Conservation (phyloP, 805 yeast genomes). For the Yamadazyma takamatsuzukensis region DNA sequence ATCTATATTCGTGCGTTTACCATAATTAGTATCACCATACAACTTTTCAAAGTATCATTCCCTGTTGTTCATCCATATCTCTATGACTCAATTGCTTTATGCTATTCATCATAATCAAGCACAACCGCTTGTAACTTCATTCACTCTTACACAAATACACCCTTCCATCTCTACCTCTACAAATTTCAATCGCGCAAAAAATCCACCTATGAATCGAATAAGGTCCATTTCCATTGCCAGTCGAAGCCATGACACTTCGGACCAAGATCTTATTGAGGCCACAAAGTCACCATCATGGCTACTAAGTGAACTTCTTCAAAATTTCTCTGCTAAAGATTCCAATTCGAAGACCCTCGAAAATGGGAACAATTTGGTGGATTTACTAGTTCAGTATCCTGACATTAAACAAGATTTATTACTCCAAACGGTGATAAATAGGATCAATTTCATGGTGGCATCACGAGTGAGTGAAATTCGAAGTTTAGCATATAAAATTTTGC, state of each 20-base stretch:
- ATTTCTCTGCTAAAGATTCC: constrained; percentile 45
- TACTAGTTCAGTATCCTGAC: constrained; percentile 55
- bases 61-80: no score
- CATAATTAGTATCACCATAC: no score
- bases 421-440: constrained; percentile 50
- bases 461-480: constrained; percentile 61
- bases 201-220: no score
- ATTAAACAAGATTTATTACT: constrained; percentile 63
- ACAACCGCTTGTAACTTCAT: no score
- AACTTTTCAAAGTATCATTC: no score
- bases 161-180: no score
- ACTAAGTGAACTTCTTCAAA: constrained; percentile 58
- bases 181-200: no score
- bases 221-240: constrained; percentile 13
- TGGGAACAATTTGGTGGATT: constrained; percentile 53
- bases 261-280: neutral
- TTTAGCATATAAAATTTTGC: constrained; percentile 69
- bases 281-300: constrained; percentile 48
- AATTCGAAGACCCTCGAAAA: constrained; percentile 30
- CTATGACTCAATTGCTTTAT: no score
- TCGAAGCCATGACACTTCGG: constrained; percentile 5
- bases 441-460: constrained; percentile 60
- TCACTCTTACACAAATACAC: no score
- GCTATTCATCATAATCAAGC: no score
- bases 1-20: no score